phyloP scores from a whole-genome alignment of 805 yeast genomes.

The Ogataea nonfermentans region DNA sequence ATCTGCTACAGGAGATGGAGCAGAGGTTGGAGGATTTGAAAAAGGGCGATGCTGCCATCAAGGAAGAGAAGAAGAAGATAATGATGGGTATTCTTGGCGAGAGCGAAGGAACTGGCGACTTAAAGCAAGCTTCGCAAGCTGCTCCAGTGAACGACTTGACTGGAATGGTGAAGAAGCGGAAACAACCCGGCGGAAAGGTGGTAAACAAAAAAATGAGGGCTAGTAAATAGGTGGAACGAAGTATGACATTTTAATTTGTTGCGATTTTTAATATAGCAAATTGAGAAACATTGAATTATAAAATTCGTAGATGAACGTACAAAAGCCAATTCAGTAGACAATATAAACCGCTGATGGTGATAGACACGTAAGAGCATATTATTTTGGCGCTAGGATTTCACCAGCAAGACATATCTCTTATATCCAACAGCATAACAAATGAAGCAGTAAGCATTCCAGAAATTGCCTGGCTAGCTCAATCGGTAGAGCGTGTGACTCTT shows the following conservation, averaged over 20 bases:
- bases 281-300: background rate
- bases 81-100: constrained; percentile 59
- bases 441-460: too few species aligned
- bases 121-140: constrained; percentile 23
- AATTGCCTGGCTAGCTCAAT: constrained; percentile 27
- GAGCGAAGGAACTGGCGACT: constrained; percentile 23
- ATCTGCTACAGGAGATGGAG: constrained; percentile 53
- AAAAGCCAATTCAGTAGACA: too few species aligned
- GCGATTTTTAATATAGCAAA: background rate
- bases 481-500: constrained; percentile 30
- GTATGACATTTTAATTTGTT: background rate
- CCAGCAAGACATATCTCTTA: too few species aligned
- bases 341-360: background rate
- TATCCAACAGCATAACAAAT: too few species aligned
- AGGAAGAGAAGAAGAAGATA: constrained; percentile 51
- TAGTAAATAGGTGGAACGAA: constrained; percentile 4
- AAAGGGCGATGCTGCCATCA: constrained; percentile 48
- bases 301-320: too few species aligned
- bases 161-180: constrained; percentile 55
- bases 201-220: constrained; percentile 19
- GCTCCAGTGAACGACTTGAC: constrained; percentile 59
- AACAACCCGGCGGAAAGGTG: constrained; percentile 20
- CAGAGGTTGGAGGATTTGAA: constrained; percentile 55
- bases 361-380: too few species aligned
- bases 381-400: too few species aligned